phyloP scores from a whole-genome alignment of 176 grass and related monocot genomes.

The Olyra latifolia region DNA sequence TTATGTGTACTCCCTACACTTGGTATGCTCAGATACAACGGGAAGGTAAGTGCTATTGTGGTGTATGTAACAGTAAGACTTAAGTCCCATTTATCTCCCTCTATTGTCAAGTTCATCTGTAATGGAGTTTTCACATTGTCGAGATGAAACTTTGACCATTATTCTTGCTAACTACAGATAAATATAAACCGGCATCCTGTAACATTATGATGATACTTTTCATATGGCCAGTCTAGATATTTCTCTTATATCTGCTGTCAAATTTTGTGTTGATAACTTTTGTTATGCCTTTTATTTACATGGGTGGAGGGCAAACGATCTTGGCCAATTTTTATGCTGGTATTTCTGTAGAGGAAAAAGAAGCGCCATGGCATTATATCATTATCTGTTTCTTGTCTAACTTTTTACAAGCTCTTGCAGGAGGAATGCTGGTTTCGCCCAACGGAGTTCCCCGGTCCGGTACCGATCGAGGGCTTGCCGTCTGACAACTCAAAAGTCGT shows the following conservation, averaged over 20 bases:
- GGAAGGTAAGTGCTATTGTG: not conserved
- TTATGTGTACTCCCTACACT: slow-evolving; percentile 19
- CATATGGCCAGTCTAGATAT: not conserved
- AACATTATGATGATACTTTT: not conserved
- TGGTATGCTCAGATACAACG: slow-evolving; percentile 29
- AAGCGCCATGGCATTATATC: not conserved
- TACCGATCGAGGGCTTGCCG: not conserved
- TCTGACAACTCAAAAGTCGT: not conserved
- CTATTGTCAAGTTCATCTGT: not conserved
- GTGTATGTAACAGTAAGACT: not conserved
- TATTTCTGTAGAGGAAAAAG: not conserved
- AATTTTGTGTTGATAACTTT: not conserved
- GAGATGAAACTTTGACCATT: not conserved
- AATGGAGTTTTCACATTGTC: not conserved
- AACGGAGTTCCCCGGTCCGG: not conserved
- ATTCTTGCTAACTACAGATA: not conserved
- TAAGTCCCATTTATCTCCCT: not conserved
- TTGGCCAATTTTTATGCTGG: not conserved
- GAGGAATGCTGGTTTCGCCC: not conserved
- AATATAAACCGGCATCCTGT: not conserved
- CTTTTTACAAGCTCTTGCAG: not conserved
- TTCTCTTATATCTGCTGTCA: not conserved
- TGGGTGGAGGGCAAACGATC: not conserved
- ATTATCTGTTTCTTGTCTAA: not conserved
- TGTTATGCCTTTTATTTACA: not conserved